Evolutionary conservation across 2,329 filamentous ascomycete genomes (phyloP), one percentile per base, ranked within the genome.

Genomic region (Pseudogymnoascus sp.): DNA sequence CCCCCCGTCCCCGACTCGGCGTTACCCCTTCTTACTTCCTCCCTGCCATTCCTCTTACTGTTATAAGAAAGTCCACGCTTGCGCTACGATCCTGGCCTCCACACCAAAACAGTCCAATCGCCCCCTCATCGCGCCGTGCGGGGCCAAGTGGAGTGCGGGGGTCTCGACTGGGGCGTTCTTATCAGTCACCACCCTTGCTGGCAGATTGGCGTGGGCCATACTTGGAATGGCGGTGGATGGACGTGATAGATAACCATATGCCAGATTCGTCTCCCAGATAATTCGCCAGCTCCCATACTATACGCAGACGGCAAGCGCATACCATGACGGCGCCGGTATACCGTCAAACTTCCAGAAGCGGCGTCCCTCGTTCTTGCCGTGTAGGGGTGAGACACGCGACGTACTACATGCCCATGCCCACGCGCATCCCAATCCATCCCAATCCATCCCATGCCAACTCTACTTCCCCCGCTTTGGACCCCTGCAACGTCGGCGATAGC

Each of bases 331-430:
- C 25, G 43, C 43, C 9, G 43, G 25, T 28, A 50, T 30, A 28
- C 16, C 8, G 20, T 7, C 6, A 16, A 30, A 16, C 22, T 50
- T 50, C 43, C 22, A 50, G 43, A 50, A 50, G 43, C 43, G 43
- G 43, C 43, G 43, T 50, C 14, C 43, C 43, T 50, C 43, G 43
- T 30, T 50, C 43, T 50, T 50, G 7, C 43, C 22, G 43, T 8
- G 22, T 11, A 22, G 43, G 43, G 43, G 22, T 50, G 43, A 50
- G 43, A 50, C 43, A 50, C 43, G 43, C 43, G 43, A 50, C 43
- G 25, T 50, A 16, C 43, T 4, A 50, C 43, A 30, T 50, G 43
- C 25, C 25, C 14, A 47, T 50, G 22, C 22, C 43, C 22, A 50
- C 25, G 41, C 41, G 22, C 22, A 28, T 47, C 41, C 41, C 41